phyloP scores from a whole-genome alignment of 176 grass and related monocot species.

The Saccharum officinarum region DNA sequence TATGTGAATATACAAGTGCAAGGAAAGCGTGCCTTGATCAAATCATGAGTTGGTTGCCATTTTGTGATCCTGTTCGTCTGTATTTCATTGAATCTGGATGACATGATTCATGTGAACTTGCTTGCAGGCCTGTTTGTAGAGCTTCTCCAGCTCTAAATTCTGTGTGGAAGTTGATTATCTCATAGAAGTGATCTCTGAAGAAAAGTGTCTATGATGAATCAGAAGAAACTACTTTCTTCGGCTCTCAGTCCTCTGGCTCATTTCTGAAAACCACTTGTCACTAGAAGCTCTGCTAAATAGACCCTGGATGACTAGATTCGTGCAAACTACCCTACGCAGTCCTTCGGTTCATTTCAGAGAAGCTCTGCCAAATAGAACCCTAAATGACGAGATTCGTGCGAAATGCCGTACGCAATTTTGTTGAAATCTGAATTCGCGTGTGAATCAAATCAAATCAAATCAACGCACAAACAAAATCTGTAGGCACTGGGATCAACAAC shows the following conservation, averaged over 20 bases:
- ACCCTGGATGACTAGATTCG: not conserved
- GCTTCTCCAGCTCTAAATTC: not conserved
- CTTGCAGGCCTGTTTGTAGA: not conserved
- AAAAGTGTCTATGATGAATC: not conserved
- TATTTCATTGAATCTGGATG: not conserved
- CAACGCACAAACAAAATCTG: not conserved
- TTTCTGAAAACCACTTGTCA: not conserved
- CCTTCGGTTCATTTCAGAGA: too few relatives aligned
- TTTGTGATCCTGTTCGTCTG: not conserved
- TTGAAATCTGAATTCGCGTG: not conserved
- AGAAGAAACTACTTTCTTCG: not conserved
- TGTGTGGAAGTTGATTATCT: not conserved
- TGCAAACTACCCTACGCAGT: not conserved
- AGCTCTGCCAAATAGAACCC: too few relatives aligned
- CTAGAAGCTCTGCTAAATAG: not conserved
- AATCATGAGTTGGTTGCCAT: not conserved
- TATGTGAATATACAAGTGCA: not conserved
- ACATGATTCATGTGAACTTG: not conserved
- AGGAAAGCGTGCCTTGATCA: not conserved
- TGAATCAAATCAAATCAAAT: not conserved
- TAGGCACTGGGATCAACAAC: not conserved
- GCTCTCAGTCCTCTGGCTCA: too few relatives aligned
- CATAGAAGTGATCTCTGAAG: not conserved
- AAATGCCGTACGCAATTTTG: not conserved
- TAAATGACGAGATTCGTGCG: not conserved